Evolutionary conservation across 208 protist species (phyloP).

Genomic region (Leishmania amazonensis): DNA sequence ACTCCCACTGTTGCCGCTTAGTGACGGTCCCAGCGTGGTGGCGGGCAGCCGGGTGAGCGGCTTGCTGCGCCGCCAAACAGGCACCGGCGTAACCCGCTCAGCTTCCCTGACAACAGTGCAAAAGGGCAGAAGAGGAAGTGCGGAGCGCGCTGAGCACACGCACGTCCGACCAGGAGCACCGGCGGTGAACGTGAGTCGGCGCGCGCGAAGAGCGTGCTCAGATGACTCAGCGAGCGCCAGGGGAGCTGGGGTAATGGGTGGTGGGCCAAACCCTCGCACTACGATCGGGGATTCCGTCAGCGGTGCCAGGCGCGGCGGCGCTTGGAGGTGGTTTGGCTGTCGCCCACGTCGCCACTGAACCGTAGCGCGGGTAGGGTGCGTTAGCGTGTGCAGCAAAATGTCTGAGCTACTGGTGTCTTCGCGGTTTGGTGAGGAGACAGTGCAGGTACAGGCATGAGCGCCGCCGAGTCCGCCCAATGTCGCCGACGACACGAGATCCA

Average conservation of each 20-base stretch:
- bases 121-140: neutral
- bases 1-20: neutral
- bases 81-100: conserved; percentile 3
- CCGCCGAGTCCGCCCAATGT: too few relatives aligned
- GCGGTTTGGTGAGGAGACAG: neutral
- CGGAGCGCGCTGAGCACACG: neutral
- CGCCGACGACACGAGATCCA: neutral
- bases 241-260: neutral
- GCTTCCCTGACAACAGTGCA: neutral
- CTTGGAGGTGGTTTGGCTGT: neutral
- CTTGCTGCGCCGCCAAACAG: conserved; percentile 17
- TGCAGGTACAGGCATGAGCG: neutral
- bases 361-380: neutral
- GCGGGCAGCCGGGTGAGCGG: conserved; percentile 5
- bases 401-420: neutral
- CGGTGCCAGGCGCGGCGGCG: conserved; percentile 5
- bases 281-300: neutral
- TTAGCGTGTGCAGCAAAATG: neutral
- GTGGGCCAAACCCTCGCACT: neutral
- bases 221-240: neutral
- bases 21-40: neutral
- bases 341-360: neutral
- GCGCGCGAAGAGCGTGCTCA: neutral
- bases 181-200: neutral
- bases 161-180: neutral